phyloP scores from a whole-genome alignment of 345 rosid species.

The Raphanus raphanistrum region DNA sequence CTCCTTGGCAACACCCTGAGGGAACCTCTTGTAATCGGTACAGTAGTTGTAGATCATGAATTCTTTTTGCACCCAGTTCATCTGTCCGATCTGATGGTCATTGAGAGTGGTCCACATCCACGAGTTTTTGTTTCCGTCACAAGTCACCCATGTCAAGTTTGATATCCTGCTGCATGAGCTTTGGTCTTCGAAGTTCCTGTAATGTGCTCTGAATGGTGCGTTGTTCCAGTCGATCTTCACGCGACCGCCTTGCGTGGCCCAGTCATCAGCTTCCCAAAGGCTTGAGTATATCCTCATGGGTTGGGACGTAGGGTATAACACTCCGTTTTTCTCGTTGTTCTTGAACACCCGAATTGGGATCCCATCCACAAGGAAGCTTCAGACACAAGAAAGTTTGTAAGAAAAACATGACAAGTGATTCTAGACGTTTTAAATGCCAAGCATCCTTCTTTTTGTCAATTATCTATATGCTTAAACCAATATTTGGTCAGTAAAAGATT shows the following conservation, averaged over 20 bases:
- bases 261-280: conserved; percentile 58
- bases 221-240: conserved; percentile 54
- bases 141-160: conserved; percentile 29
- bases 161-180: conserved; percentile 38
- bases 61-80: conserved; percentile 55
- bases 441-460: background rate
- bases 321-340: conserved; percentile 50
- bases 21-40: conserved; percentile 45
- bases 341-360: conserved; percentile 61
- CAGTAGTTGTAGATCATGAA: conserved; percentile 65
- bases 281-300: conserved; percentile 61
- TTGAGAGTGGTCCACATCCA: conserved; percentile 44
- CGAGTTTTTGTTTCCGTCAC: conserved; percentile 21
- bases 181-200: conserved; percentile 39
- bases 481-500: no score
- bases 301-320: conserved; percentile 49
- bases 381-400: background rate
- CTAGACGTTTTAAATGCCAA: background rate
- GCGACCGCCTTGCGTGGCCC: conserved; percentile 63
- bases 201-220: conserved; percentile 55
- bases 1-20: conserved; percentile 42
- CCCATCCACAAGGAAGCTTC: conserved; percentile 55
- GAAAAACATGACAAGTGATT: background rate
- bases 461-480: no score
- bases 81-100: conserved; percentile 23